phyloP scores from a whole-genome alignment of 1,139 yeast species.

The Trichomonascaceae sp. region DNA sequence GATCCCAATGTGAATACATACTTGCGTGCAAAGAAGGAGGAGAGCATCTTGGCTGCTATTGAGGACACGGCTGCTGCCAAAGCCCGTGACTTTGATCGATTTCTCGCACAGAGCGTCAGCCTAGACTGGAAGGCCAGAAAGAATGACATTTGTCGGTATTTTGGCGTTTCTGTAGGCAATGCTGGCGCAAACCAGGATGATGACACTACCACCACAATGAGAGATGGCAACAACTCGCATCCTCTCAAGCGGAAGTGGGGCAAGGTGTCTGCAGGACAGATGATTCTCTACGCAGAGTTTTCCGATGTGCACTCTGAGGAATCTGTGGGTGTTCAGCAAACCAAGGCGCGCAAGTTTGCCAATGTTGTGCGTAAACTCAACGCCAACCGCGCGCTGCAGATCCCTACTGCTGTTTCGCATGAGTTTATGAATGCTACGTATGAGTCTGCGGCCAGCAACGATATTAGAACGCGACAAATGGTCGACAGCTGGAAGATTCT shows the following conservation, averaged over 20 bases:
- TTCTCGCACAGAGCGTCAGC: slow-evolving; percentile 57
- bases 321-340: slow-evolving; percentile 8
- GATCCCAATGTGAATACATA: slow-evolving; percentile 22
- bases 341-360: slow-evolving; percentile 43
- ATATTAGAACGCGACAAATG: slow-evolving; percentile 25
- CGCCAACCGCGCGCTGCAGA: slow-evolving; percentile 45
- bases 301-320: not conserved
- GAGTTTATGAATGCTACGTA: slow-evolving; percentile 40
- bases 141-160: slow-evolving; percentile 54
- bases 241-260: too few species aligned
- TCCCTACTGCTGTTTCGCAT: slow-evolving; percentile 37
- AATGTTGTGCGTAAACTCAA: slow-evolving; percentile 57
- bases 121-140: slow-evolving; percentile 78
- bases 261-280: too few species aligned
- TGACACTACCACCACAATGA: too few species aligned
- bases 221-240: too few species aligned
- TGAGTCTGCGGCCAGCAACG: slow-evolving; percentile 10
- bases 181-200: not conserved
- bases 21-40: slow-evolving; percentile 61
- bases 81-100: slow-evolving; percentile 70
- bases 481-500: slow-evolving; percentile 28
- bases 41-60: slow-evolving; percentile 68
- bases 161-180: slow-evolving; percentile 45
- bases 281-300: too few species aligned
- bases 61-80: slow-evolving; percentile 69